A percentile compares a stretch with the other conserved stretches of the same genome.
Conservation (phyloP, 1,284 basidiomycete species). For the Pascua sp. region DNA sequence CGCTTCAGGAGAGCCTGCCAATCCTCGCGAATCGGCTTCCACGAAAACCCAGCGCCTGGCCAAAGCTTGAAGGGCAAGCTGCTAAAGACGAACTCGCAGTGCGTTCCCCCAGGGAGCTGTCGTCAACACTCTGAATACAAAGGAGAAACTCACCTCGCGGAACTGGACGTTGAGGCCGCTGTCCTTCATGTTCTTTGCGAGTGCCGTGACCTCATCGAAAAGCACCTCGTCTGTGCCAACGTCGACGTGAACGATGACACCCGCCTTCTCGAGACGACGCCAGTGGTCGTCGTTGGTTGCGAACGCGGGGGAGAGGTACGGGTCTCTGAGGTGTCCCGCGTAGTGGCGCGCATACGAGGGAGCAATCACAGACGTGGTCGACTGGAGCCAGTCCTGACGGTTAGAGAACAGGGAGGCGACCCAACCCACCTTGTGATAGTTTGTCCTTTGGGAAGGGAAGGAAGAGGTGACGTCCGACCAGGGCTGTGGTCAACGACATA, state of each 20-base stretch:
- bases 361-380: not conserved
- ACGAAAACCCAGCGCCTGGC: conserved; percentile 11
- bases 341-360: conserved; percentile 5
- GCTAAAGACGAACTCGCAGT: conserved; percentile 14
- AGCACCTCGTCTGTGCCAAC: conserved; percentile 13
- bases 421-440: conserved; percentile 9
- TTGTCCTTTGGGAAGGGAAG: conserved; percentile 7
- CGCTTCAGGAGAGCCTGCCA: too few relatives aligned
- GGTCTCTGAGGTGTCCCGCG: not conserved
- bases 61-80: conserved; percentile 5
- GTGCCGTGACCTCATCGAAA: conserved; percentile 3
- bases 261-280: conserved; percentile 8
- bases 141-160: not conserved
- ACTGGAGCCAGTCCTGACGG: conserved; percentile 12
- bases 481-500: conserved; percentile 2
- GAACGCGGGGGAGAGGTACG: not conserved
- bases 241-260: conserved; percentile 11
- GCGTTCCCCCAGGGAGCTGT: conserved; percentile 7
- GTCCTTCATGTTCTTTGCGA: conserved; percentile 5
- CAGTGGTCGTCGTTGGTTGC: conserved; percentile 3
- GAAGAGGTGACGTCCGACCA: conserved; percentile 9
- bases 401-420: not conserved
- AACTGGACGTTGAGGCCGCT: conserved; percentile 7
- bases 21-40: conserved; percentile 7
- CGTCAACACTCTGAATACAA: not conserved